Evolutionary conservation across 2,329 filamentous ascomycete genomes (phyloP).

Genomic region (Colletotrichum lini): DNA sequence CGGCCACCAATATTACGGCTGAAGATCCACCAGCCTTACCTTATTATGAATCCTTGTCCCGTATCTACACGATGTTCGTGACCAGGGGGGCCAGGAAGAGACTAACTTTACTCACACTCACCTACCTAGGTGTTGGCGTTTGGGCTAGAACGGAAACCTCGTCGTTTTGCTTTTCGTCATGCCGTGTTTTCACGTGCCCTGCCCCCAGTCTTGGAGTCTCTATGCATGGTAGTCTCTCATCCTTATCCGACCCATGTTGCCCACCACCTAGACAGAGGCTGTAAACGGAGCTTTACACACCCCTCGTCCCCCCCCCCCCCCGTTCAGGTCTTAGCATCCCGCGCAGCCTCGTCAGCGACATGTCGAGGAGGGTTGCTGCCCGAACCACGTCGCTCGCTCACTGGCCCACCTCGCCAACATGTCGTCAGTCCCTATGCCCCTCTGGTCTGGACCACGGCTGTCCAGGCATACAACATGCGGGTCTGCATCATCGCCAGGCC

Average conservation of each 20-base stretch:
- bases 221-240: too few species aligned
- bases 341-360: constrained; percentile 27
- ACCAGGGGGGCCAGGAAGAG: neutral
- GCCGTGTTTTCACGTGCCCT: constrained; percentile 17
- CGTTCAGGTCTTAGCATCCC: constrained; percentile 24
- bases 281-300: constrained; percentile 15
- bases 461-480: constrained; percentile 20
- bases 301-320: neutral
- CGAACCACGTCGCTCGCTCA: neutral
- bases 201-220: constrained; percentile 2
- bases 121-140: neutral
- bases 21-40: constrained; percentile 40
- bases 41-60: constrained; percentile 36
- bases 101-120: neutral
- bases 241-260: constrained; percentile 6
- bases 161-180: constrained; percentile 8
- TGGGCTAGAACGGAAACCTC: neutral
- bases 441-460: constrained; percentile 8
- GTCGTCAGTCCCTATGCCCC: neutral
- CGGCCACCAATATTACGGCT: constrained; percentile 39
- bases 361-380: constrained; percentile 9
- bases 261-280: constrained; percentile 12
- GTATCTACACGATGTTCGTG: neutral
- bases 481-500: constrained; percentile 39
- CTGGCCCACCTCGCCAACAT: constrained; percentile 2